A percentile compares a stretch with the other conserved stretches of the same genome.
Evolutionary conservation across 352 stramenopile genomes (phyloP).

Genomic region (Peronospora belbahrii): DNA sequence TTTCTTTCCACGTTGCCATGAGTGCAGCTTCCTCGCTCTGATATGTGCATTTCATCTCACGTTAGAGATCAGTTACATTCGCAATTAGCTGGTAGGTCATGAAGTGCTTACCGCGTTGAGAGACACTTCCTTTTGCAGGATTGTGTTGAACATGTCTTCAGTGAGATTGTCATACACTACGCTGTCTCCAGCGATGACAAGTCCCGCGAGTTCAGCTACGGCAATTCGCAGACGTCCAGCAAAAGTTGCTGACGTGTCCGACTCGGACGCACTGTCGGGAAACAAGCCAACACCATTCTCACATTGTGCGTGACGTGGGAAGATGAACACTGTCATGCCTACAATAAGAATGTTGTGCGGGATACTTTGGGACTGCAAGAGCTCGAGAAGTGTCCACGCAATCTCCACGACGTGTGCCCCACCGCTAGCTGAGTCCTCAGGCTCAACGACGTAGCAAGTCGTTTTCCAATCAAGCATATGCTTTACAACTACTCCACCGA

Average conservation of each 20-base stretch:
- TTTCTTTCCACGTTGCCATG: constrained; percentile 13
- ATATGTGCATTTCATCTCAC: background rate
- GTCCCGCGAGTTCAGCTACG: constrained; percentile 49
- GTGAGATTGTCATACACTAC: constrained; percentile 27
- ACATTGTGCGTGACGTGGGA: constrained; percentile 45
- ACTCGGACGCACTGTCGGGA: background rate
- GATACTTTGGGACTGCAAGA: constrained; percentile 30
- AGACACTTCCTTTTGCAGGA: constrained; percentile 44
- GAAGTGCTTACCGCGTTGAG: constrained; percentile 30
- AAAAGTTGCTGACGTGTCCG: background rate
- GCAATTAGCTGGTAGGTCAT: background rate
- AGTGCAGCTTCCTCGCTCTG: constrained; percentile 16
- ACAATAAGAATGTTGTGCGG: constrained; percentile 56
- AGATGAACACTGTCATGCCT: constrained; percentile 33
- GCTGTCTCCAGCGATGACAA: constrained; percentile 37
- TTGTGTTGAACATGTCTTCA: constrained; percentile 30
- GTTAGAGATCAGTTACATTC: background rate
- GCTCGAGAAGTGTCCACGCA: constrained; percentile 34
- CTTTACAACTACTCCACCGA: constrained; percentile 7
- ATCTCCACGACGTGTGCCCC: constrained; percentile 9
- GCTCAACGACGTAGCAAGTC: constrained; percentile 34
- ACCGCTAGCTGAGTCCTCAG: background rate
- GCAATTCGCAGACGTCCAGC: constrained; percentile 37
- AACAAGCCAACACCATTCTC: constrained; percentile 34
- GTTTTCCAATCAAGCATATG: constrained; percentile 40